These are phyloP conservation scores for Macrolepiota fuliginosa DNA, from an alignment of 768 basidiomycete genomes.

Conservation along the genomic window DNA sequence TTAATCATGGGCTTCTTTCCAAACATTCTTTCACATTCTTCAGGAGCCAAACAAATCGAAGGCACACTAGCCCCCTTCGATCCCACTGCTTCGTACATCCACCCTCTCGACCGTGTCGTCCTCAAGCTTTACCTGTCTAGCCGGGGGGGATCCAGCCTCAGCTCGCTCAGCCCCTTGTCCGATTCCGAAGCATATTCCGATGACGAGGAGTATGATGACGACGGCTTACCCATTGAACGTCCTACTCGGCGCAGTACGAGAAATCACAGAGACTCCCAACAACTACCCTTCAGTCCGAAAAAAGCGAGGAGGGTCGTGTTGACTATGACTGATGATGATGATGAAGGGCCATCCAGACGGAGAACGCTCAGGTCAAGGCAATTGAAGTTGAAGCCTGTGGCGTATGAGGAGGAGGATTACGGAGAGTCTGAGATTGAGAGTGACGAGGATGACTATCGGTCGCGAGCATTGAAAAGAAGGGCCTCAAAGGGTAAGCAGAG, in stretches of 20 bases:
- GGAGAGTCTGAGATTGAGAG: constrained; percentile 8
- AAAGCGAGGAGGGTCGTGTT: constrained; percentile 6
- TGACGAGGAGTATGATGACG: constrained; percentile 27
- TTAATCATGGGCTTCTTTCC: neutral
- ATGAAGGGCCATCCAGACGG: neutral
- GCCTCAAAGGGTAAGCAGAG: constrained; percentile 19
- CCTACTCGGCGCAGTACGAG: neutral
- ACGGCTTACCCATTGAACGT: constrained; percentile 19
- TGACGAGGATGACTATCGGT: constrained; percentile 18
- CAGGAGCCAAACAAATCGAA: constrained; percentile 46
- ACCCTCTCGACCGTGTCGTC: constrained; percentile 56
- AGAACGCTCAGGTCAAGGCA: neutral
- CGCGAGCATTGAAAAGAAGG: constrained; percentile 13
- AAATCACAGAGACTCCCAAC: neutral
- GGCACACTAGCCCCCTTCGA: constrained; percentile 54
- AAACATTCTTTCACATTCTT: neutral
- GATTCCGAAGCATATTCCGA: constrained; percentile 20
- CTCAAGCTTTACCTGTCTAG: constrained; percentile 30
- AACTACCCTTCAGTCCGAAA: constrained; percentile 9
- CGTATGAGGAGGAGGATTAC: neutral
- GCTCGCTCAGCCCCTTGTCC: constrained; percentile 29
- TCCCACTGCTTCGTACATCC: constrained; percentile 55
- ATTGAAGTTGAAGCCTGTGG: constrained; percentile 4
- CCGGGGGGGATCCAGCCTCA: constrained; percentile 20
- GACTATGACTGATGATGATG: constrained; percentile 2